A percentile compares a stretch with the other conserved stretches of the same genome.
Evolutionary conservation across 2,329 filamentous ascomycete species (phyloP).

Genomic region (Aspergillus fischeri): DNA sequence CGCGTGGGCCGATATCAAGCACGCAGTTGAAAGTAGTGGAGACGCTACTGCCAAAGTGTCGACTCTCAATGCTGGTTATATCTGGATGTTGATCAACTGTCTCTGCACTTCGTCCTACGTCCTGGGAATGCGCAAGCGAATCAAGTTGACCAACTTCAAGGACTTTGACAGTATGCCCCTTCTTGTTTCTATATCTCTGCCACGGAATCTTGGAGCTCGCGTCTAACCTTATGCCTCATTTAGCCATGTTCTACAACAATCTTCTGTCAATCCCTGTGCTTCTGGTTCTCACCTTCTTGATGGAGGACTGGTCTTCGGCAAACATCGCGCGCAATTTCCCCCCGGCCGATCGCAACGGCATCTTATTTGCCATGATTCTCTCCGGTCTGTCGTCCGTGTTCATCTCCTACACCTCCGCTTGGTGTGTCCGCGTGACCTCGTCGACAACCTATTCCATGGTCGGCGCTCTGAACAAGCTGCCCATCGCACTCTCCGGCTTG

Average conservation of each 20-base stretch:
- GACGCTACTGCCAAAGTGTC: conserved; percentile 73
- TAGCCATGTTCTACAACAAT: conserved; percentile 99
- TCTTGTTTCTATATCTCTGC: not conserved
- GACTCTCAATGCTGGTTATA: conserved; percentile 88
- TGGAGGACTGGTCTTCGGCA: conserved; percentile 85
- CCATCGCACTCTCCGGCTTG: conserved; percentile 85
- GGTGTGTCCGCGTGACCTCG: conserved; percentile 96
- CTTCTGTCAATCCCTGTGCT: conserved; percentile 92
- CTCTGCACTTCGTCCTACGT: conserved; percentile 89
- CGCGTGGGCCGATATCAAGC: conserved; percentile 94
- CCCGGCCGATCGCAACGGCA: conserved; percentile 67
- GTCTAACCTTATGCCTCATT: conserved; percentile 17
- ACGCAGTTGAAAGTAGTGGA: conserved; percentile 65
- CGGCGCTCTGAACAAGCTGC: conserved; percentile 94
- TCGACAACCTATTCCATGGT: conserved; percentile 99
- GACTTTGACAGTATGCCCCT: conserved; percentile 88
- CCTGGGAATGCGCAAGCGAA: conserved; percentile 92
- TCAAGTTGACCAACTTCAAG: conserved; percentile 99
- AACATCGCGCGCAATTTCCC: conserved; percentile 91
- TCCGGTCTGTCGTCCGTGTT: conserved; percentile 91
- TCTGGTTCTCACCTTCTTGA: conserved; percentile 70
- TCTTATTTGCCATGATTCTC: conserved; percentile 86
- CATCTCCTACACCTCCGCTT: conserved; percentile 99
- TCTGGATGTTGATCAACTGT: conserved; percentile 98
- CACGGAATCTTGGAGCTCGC: not conserved